A percentile compares a stretch with the other conserved stretches of the same genome.
These are phyloP conservation scores for Penicillium aurantiogriseum DNA, from an alignment of 2,329 filamentous ascomycete species.

Conservation along the genomic window DNA sequence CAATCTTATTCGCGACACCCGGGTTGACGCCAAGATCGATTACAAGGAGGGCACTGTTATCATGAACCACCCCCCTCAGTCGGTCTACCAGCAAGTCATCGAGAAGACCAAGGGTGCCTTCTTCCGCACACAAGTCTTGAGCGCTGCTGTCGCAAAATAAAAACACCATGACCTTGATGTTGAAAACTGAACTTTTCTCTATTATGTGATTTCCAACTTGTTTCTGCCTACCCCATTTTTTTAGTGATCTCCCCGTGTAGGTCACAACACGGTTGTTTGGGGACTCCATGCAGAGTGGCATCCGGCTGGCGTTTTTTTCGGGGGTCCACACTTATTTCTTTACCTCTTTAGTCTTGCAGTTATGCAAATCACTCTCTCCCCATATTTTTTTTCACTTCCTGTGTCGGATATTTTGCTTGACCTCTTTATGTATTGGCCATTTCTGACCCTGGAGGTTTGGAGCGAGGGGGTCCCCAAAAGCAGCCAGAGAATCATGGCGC, in stretches of 20 bases:
- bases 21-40: slow-evolving; percentile 98
- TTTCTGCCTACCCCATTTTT: slow-evolving; percentile 32
- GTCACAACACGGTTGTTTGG: slow-evolving; percentile 32
- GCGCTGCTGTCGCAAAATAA: slow-evolving; percentile 53
- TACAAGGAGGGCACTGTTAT: slow-evolving; percentile 98
- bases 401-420: slow-evolving; percentile 18
- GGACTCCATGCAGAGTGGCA: slow-evolving; percentile 41
- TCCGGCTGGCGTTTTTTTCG: slow-evolving; percentile 44
- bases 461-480: slow-evolving; percentile 16
- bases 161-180: slow-evolving; percentile 28
- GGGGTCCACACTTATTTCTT: slow-evolving; percentile 36
- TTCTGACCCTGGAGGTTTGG: slow-evolving; percentile 16
- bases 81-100: slow-evolving; percentile 98
- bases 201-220: slow-evolving; percentile 33
- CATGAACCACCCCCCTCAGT: slow-evolving; percentile 99
- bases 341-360: slow-evolving; percentile 24
- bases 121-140: slow-evolving; percentile 96
- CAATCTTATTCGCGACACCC: slow-evolving; percentile 95
- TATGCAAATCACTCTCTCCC: slow-evolving; percentile 26
- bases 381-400: slow-evolving; percentile 26
- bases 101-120: slow-evolving; percentile 98
- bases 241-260: slow-evolving; percentile 34
- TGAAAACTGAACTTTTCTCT: slow-evolving; percentile 31
- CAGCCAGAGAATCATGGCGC: slow-evolving; percentile 13
- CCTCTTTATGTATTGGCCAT: slow-evolving; percentile 15